Conservation (phyloP, 495 filamentous ascomycete species). For the Aspergillus ostianus region DNA sequence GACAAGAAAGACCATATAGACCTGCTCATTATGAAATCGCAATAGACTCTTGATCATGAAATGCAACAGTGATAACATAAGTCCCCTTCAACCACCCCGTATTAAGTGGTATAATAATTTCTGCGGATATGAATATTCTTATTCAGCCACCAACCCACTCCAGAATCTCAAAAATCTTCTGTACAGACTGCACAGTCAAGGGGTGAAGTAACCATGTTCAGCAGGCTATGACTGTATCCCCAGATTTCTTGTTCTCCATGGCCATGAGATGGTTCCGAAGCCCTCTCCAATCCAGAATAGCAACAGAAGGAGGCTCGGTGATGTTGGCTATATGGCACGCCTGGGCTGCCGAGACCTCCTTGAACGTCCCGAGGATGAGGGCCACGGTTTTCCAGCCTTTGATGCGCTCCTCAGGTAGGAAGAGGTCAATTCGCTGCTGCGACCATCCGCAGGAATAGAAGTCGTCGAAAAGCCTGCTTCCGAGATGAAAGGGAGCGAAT, state of each 20-base stretch:
- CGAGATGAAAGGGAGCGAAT: conserved; percentile 13
- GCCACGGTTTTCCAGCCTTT: conserved; percentile 31
- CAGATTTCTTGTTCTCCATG: background rate
- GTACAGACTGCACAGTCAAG: too few relatives aligned
- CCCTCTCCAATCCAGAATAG: conserved; percentile 27
- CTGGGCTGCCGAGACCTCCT: conserved; percentile 20
- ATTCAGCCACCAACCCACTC: too few relatives aligned
- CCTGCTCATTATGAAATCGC: too few relatives aligned
- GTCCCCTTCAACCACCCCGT: too few relatives aligned
- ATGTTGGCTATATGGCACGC: conserved; percentile 24
- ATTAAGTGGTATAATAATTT: too few relatives aligned
- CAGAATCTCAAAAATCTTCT: too few relatives aligned
- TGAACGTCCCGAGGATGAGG: conserved; percentile 31
- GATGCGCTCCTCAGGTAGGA: conserved; percentile 22
- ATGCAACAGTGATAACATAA: background rate
- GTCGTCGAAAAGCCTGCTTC: conserved; percentile 22
- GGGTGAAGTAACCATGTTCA: too few relatives aligned
- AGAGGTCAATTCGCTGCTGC: conserved; percentile 23
- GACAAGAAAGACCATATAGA: too few relatives aligned
- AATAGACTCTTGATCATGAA: background rate
- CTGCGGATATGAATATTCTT: too few relatives aligned
- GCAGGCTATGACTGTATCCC: conserved; percentile 7
- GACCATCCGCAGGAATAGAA: conserved; percentile 17
- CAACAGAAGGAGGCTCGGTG: conserved; percentile 11
- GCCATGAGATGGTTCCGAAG: conserved; percentile 11